These are phyloP conservation scores for Fusarium sp. DNA, from an alignment of 2,329 filamentous ascomycete genomes.

Conservation along the genomic window DNA sequence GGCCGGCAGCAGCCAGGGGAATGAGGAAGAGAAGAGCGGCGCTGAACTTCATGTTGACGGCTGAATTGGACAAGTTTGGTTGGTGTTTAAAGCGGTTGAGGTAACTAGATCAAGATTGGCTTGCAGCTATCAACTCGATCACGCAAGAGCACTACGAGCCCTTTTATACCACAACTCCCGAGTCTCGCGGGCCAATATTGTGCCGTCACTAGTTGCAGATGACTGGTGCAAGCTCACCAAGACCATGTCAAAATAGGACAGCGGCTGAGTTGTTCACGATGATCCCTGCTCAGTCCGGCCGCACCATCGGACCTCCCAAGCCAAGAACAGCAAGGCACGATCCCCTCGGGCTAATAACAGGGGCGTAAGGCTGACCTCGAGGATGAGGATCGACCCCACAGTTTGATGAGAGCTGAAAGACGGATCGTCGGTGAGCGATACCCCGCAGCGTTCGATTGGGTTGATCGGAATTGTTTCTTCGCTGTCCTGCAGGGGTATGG, in stretches of 20 bases:
- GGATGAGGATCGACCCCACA: constrained; percentile 10
- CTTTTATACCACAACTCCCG: constrained; percentile 17
- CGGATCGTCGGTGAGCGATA: constrained; percentile 18
- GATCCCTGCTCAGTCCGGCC: constrained; percentile 2
- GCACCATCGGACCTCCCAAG: constrained; percentile 1
- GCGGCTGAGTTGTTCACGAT: neutral
- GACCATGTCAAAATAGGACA: neutral
- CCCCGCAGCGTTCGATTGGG: neutral
- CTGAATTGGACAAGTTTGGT: neutral
- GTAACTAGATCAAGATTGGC: neutral
- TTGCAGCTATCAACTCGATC: neutral
- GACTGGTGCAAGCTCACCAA: neutral
- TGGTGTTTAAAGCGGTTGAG: neutral
- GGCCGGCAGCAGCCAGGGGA: constrained; percentile 21
- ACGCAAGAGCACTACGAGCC: neutral
- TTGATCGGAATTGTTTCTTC: neutral
- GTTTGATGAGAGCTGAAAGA: constrained; percentile 18
- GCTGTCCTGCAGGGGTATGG: neutral
- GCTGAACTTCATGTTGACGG: constrained; percentile 28
- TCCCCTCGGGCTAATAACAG: neutral
- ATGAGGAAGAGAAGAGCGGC: constrained; percentile 12
- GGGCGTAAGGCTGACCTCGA: constrained; percentile 26
- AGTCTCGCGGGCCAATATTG: constrained; percentile 13
- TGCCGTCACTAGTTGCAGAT: constrained; percentile 9
- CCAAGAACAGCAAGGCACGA: constrained; percentile 5